A percentile compares a stretch with the other conserved stretches of the same genome.
These are phyloP conservation scores for Clonostachys rhizophaga DNA, from an alignment of 2,329 filamentous ascomycete species.

Conservation along the genomic window DNA sequence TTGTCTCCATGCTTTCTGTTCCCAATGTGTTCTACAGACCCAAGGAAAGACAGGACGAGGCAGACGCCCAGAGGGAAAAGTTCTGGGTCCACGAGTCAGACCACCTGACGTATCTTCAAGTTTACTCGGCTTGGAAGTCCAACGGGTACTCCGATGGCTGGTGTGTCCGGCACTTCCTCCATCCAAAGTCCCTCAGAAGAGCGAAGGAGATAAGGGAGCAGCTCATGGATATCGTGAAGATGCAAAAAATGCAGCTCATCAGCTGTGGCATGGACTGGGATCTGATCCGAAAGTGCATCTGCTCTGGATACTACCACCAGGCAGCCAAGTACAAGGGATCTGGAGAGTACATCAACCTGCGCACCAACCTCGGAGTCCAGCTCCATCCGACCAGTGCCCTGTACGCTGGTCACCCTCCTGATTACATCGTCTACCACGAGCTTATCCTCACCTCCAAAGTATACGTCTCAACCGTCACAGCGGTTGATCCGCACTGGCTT, in stretches of 20 bases:
- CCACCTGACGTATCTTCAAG: constrained; percentile 90
- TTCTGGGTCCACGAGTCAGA: constrained; percentile 98
- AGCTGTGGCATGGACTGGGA: constrained; percentile 98
- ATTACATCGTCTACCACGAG: constrained; percentile 98
- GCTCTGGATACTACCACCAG: constrained; percentile 96
- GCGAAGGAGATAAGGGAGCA: constrained; percentile 95
- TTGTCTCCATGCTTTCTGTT: constrained; percentile 96
- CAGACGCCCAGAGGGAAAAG: constrained; percentile 90
- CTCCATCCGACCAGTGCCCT: constrained; percentile 91
- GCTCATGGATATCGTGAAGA: constrained; percentile 87
- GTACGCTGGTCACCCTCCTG: constrained; percentile 91
- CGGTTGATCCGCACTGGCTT: constrained; percentile 95
- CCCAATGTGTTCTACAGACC: constrained; percentile 96
- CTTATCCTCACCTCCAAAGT: constrained; percentile 95
- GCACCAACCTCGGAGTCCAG: constrained; percentile 90
- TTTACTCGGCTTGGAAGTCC: constrained; percentile 91
- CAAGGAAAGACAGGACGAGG: constrained; percentile 94
- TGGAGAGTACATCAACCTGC: constrained; percentile 94
- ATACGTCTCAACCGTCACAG: constrained; percentile 96
- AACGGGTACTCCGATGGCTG: constrained; percentile 88
- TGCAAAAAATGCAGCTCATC: constrained; percentile 82
- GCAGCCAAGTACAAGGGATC: constrained; percentile 94
- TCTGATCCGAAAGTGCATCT: constrained; percentile 91
- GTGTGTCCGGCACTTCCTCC: constrained; percentile 91
- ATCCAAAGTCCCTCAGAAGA: constrained; percentile 86